Conservation (phyloP, 495 filamentous ascomycete species). For the Xeromyces bisporus region DNA sequence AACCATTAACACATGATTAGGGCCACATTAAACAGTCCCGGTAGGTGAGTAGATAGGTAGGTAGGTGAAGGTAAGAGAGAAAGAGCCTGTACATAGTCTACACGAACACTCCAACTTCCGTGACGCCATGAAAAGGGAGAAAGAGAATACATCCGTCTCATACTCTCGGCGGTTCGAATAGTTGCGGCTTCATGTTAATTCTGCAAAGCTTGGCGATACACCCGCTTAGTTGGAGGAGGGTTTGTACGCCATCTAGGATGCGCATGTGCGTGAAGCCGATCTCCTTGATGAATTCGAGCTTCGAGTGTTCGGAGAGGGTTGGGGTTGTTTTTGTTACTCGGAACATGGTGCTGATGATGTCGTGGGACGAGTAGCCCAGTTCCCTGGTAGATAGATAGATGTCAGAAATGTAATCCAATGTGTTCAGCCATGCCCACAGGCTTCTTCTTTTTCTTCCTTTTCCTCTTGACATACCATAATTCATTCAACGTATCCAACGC, state of each 20-base stretch:
- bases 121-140: no score
- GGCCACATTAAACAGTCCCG: no score
- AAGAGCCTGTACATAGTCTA: no score
- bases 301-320: slow-evolving; percentile 76
- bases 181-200: slow-evolving; percentile 84
- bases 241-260: slow-evolving; percentile 91
- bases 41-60: no score
- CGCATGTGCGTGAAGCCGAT: slow-evolving; percentile 99
- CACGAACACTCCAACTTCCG: no score
- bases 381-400: slow-evolving; percentile 24
- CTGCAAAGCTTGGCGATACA: slow-evolving; percentile 79
- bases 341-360: slow-evolving; percentile 99
- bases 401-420: no score
- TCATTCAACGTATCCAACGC: slow-evolving; percentile 80
- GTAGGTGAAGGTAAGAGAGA: no score
- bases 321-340: slow-evolving; percentile 90
- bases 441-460: no score
- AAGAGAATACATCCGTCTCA: no score
- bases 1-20: no score
- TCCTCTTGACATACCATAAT: slow-evolving; percentile 49
- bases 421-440: no score
- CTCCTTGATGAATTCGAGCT: slow-evolving; percentile 91
- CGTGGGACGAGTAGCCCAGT: slow-evolving; percentile 85
- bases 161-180: slow-evolving; percentile 44
- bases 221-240: slow-evolving; percentile 78